Base-by-base conservation (phyloP, 768 basidiomycete genomes). In the Mrakia gelida region DNA sequence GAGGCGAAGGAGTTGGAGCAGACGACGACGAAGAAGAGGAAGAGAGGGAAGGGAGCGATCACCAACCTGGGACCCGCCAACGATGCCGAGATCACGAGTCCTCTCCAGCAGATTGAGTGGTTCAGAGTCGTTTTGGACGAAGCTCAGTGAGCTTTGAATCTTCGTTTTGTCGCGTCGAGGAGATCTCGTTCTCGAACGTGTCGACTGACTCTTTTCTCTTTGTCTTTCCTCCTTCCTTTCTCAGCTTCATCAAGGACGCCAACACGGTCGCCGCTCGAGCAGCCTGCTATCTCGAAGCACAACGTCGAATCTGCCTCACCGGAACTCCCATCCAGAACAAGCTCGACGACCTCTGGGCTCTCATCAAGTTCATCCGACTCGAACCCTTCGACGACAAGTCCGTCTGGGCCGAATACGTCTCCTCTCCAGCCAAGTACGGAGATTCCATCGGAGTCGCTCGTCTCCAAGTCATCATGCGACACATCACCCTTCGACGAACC, bases 321-420 rank as follows among this genome's bases (percentile, higher is more conserved):
- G 97, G 97, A 76, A 99, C 97, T 11, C 97, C 97, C 1, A 94
- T 99, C 54, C 97, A 99, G 86, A 99, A 99, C 87, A 97, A 96
- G 85, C 89, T 98, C 73, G 97, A 98, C 85, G 97, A 99, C 83
- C 92, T 99, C 71, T 98, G 92, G 84, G 97, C 97, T 7, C 87
- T 99, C 78, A 90, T 99, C 87, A 97, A 97, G 85, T 98, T 99
- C 86, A 86, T 99, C 75, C 91, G 95, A 30, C 84, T 98, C 81
- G 88, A 90, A 32, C 97, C 97, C 1, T 91, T 98, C 81, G 92
- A 97, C 82, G 94, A 98, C 84, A 95, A 95, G 85, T 90, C 89
- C 75, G 85, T 91, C 18, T 99, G 97, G 95, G 94, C 91, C 32
- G 92, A 95, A 82, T 93, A 89, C 84, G 93, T 99, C 81, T 93